These are phyloP conservation scores for Xylariaceae sp. DNA, from an alignment of 2,329 filamentous ascomycete genomes.

Conservation along the genomic window DNA sequence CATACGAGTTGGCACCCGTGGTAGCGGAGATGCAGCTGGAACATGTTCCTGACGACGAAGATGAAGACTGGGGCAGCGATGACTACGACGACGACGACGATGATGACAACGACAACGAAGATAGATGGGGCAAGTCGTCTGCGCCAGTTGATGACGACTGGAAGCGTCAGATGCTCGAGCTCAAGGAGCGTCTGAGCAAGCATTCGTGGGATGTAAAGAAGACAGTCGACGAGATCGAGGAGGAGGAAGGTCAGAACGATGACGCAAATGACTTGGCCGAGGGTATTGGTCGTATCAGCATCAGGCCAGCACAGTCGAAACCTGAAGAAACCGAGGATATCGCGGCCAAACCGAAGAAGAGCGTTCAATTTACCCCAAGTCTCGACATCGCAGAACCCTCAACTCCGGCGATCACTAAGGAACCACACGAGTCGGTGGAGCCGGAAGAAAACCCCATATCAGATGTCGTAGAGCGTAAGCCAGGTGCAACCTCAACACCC, in stretches of 20 bases:
- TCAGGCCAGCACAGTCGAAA: constrained; percentile 24
- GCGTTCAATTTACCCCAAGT: constrained; percentile 24
- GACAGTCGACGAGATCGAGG: constrained; percentile 30
- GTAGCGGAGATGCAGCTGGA: constrained; percentile 89
- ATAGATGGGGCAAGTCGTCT: constrained; percentile 68
- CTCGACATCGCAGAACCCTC: constrained; percentile 26
- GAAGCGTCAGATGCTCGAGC: constrained; percentile 74
- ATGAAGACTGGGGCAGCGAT: constrained; percentile 50
- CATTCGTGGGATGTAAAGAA: constrained; percentile 44
- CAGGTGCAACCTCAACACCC: constrained; percentile 8
- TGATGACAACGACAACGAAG: constrained; percentile 54
- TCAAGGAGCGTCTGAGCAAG: constrained; percentile 64
- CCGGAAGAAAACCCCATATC: constrained; percentile 42
- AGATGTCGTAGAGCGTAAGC: constrained; percentile 47
- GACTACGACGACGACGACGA: constrained; percentile 65
- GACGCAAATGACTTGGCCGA: constrained; percentile 34
- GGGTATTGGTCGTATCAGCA: constrained; percentile 34
- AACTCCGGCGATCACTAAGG: constrained; percentile 19
- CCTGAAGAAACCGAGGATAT: constrained; percentile 18
- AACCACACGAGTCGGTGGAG: constrained; percentile 7
- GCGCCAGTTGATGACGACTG: constrained; percentile 70
- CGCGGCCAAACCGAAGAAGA: constrained; percentile 19
- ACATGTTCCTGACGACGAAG: constrained; percentile 57
- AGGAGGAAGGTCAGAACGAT: constrained; percentile 33
- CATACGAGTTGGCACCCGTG: constrained; percentile 84